Evolutionary conservation across 768 basidiomycete species (phyloP), one percentile per base, ranked within the genome.

Genomic region (Amanita rubescens): DNA sequence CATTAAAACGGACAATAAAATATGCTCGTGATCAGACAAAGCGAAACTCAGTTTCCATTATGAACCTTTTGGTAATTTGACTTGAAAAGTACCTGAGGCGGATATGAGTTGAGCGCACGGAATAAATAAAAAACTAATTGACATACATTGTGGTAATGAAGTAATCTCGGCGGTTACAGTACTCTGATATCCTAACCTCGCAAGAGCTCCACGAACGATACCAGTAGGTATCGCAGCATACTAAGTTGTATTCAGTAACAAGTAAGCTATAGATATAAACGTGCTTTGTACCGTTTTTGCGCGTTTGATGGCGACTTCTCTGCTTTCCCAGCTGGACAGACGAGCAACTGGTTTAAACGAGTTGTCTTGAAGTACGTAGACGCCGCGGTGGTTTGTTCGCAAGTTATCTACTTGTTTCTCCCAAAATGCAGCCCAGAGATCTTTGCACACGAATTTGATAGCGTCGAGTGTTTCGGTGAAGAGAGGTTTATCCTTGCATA

Each of bases 321-420:
- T 75, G 15, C 91, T 85, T 58, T 87, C 77, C 78, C 85, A 85
- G 1, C 90, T 88, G 2, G 92, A 93, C 38, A 95, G 67, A 34
- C 89, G 81, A 3, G 81, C 68, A 38, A 95, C 81, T 0, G 94
- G 90, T 60, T 87, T 92, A 71, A 96, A 96, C 0, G 82, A 68
- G 60, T 93, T 91, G 59, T 96, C 94, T 68, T 95, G 93, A 1
- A 97, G 75, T 3, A 96, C 94, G 57, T 94, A 96, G 14, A 94
- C 84, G 4, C 94, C 94, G 46, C 94, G 76, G 67, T 95, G 94
- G 65, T 97, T 97, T 14, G 94, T 97, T 42, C 94, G 81, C 54
- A 97, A 71, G 66, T 97, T 97, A 62, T 96, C 94, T 1, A 96
- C 90, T 65, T 95, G 94, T 64, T 94, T 94, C 49, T 93, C 89